phyloP scores from a whole-genome alignment of 495 filamentous ascomycete species.

The Usnea hakonensis region DNA sequence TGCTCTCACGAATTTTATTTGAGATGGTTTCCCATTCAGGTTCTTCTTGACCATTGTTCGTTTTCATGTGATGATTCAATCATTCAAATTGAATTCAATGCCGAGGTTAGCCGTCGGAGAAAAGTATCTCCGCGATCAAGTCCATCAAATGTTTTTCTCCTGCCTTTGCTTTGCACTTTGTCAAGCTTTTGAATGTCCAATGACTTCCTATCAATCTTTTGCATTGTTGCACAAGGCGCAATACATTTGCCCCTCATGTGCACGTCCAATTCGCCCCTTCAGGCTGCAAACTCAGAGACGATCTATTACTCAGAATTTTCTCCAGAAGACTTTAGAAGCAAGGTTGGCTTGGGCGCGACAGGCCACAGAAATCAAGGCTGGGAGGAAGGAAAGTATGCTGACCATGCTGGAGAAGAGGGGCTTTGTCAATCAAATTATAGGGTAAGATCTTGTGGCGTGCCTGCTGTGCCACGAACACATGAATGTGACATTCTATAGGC shows the following conservation, averaged over 20 bases:
- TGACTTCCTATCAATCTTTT: background rate
- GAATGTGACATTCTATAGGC: slow-evolving; percentile 25
- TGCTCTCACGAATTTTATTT: slow-evolving; percentile 33
- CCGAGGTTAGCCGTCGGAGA: background rate
- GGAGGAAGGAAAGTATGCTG: slow-evolving; percentile 55
- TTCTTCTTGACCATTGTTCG: slow-evolving; percentile 18
- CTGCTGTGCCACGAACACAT: background rate
- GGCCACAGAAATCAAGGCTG: slow-evolving; percentile 51
- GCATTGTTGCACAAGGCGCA: background rate
- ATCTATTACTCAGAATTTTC: slow-evolving; percentile 42
- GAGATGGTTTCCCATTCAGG: slow-evolving; percentile 23
- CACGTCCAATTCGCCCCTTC: background rate
- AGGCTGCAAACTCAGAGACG: slow-evolving; percentile 29
- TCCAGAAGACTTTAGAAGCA: slow-evolving; percentile 47
- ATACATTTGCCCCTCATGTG: slow-evolving; percentile 14
- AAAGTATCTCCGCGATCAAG: background rate
- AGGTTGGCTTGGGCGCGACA: slow-evolving; percentile 48
- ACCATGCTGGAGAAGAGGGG: slow-evolving; percentile 71
- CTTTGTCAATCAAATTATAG: slow-evolving; percentile 70
- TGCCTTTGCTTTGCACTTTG: background rate
- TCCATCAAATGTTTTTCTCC: background rate
- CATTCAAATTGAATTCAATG: too few relatives aligned
- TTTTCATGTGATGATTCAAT: background rate
- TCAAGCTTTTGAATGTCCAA: background rate
- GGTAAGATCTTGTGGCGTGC: slow-evolving; percentile 42